Evolutionary conservation across 2,329 filamentous ascomycete species (phyloP).

Genomic region (Pezicula carpinea): DNA sequence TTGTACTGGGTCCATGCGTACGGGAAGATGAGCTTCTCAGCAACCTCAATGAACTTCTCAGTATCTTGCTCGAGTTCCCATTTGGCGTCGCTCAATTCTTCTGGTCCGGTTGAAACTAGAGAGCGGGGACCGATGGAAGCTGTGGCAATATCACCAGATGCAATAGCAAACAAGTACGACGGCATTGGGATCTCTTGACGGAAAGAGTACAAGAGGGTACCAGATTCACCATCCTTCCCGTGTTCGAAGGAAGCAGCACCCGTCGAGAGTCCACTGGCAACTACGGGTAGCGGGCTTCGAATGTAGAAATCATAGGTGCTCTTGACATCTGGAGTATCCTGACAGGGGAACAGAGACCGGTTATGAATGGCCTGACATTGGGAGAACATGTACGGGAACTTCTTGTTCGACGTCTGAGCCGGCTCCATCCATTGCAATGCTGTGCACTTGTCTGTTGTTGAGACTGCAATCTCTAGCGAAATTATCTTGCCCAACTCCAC

Average conservation of each 20-base stretch:
- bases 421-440: conserved; percentile 94
- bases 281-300: conserved; percentile 79
- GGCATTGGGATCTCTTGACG: conserved; percentile 90
- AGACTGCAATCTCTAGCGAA: conserved; percentile 60
- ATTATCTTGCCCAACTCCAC: conserved; percentile 48
- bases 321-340: conserved; percentile 97
- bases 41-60: conserved; percentile 84
- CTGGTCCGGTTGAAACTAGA: conserved; percentile 80
- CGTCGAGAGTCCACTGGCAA: conserved; percentile 75
- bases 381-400: conserved; percentile 95
- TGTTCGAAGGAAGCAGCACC: conserved; percentile 46
- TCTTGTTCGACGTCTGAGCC: conserved; percentile 90
- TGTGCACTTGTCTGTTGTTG: conserved; percentile 84
- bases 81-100: conserved; percentile 77
- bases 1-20: conserved; percentile 97
- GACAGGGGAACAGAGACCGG: conserved; percentile 89
- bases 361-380: conserved; percentile 97
- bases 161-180: conserved; percentile 90
- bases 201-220: conserved; percentile 70
- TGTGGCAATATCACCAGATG: conserved; percentile 76
- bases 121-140: conserved; percentile 85
- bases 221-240: conserved; percentile 45
- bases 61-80: conserved; percentile 91
- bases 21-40: conserved; percentile 76
- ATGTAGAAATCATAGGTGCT: conserved; percentile 90